phyloP scores from a whole-genome alignment of 2,329 filamentous ascomycete species.

The Hypoxylon sp. region DNA sequence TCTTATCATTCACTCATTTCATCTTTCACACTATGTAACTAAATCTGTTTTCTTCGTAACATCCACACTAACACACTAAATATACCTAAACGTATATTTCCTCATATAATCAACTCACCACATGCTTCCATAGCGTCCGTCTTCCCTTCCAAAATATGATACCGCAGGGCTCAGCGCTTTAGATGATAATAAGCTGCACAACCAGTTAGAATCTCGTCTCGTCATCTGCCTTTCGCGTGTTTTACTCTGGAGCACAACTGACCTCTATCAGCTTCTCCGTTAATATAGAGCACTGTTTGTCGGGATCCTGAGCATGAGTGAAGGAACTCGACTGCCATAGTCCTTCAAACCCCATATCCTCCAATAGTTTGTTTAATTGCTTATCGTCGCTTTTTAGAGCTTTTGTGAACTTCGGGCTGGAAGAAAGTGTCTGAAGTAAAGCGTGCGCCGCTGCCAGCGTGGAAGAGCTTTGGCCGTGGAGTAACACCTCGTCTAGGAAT shows the following conservation, averaged over 20 bases:
- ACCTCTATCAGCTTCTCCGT: constrained; percentile 75
- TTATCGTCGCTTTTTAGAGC: constrained; percentile 64
- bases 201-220: constrained; percentile 24
- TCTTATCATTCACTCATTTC: constrained; percentile 16
- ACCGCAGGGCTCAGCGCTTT: constrained; percentile 3
- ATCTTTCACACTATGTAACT: constrained; percentile 22
- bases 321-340: constrained; percentile 72
- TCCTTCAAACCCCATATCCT: constrained; percentile 74
- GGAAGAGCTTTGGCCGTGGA: constrained; percentile 73
- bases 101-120: constrained; percentile 1
- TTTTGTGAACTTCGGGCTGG: constrained; percentile 66
- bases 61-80: constrained; percentile 7
- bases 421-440: constrained; percentile 71
- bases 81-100: neutral
- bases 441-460: constrained; percentile 74
- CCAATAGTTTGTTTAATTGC: constrained; percentile 66
- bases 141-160: neutral
- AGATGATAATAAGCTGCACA: constrained; percentile 45
- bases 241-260: constrained; percentile 46
- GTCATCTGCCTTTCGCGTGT: neutral
- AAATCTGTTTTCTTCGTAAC: constrained; percentile 12
- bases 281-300: constrained; percentile 67
- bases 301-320: constrained; percentile 64
- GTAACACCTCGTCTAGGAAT: constrained; percentile 73
- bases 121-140: neutral